Percentiles rank a stretch among this genome's conserved stretches.
Evolutionary conservation across 1,139 yeast genomes (phyloP).

Genomic region (Protomyces gravidus): DNA sequence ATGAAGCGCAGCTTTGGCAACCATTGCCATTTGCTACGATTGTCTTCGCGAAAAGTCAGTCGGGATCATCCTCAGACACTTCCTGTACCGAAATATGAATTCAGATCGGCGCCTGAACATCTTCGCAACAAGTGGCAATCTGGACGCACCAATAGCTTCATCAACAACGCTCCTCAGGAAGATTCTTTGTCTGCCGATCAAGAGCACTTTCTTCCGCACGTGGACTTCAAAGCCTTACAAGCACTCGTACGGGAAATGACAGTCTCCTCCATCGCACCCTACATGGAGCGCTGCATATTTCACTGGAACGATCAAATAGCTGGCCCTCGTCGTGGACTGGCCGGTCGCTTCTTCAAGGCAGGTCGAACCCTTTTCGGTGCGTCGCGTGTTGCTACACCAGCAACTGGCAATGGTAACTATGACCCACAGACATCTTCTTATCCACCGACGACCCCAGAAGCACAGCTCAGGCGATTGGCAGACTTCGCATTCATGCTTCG

Average conservation of each 20-base stretch:
- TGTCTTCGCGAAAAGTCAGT: conserved; percentile 11
- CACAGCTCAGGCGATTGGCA: conserved; percentile 72
- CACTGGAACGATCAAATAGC: conserved; percentile 69
- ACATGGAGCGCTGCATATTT: conserved; percentile 68
- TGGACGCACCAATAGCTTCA: conserved; percentile 10
- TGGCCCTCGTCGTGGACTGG: conserved; percentile 63
- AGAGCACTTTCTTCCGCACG: conserved; percentile 32
- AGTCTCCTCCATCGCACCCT: conserved; percentile 60
- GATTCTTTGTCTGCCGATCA: not conserved
- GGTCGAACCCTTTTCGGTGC: conserved; percentile 56
- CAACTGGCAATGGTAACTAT: conserved; percentile 37
- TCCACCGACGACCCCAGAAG: conserved; percentile 62
- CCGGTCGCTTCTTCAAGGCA: conserved; percentile 68
- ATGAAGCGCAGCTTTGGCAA: conserved; percentile 35
- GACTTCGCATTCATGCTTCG: conserved; percentile 88
- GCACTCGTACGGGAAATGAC: conserved; percentile 53
- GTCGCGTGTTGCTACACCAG: conserved; percentile 32
- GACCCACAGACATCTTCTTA: conserved; percentile 54
- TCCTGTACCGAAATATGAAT: conserved; percentile 26
- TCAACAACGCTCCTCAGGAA: conserved; percentile 1
- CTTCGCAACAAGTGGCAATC: conserved; percentile 20
- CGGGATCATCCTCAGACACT: conserved; percentile 6
- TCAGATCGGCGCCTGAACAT: conserved; percentile 33
- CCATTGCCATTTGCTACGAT: conserved; percentile 36
- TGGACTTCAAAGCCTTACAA: conserved; percentile 46